Base-by-base conservation (phyloP, 208 protist genomes). In the Porcisia deanei region DNA sequence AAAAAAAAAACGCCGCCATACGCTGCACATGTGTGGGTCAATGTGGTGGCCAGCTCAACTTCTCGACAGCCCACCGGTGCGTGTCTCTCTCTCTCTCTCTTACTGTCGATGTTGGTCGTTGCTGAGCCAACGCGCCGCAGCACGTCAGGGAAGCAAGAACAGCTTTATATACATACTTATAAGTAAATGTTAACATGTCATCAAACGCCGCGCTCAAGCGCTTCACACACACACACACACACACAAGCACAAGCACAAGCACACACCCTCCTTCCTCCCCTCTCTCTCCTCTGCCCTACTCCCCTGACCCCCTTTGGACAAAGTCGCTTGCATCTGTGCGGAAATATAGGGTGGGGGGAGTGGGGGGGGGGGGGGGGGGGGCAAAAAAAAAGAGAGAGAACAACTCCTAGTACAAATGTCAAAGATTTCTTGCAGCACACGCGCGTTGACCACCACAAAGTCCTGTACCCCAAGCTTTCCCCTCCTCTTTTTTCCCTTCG, bases 401-500 rank as follows among this genome's bases (percentile, higher is more conserved):
- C 30, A 16, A 30, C 20, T 18, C 8, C 30, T 10, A 64, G 25
- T 37, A 64, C 30, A 41, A 25, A 43, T 37, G 16, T 18, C 25
- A 64, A 43, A 14, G 10, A 61, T 18, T n/a, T 9, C 12, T 37
- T 45, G 14, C 1, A 12, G 34, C 16, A 18, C 12, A 22, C 2
- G 14, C 14, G 16, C 37, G 8, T 37, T 41, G 16, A 43, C 34
- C 59, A 43, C 7, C 59, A 9, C 3, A 25, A 41, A 25, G 3
- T 7, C 12, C 25, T 39, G 22, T 16, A 22, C 25, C 2, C 2
- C 12, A 34, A 10, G 3, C 34, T 64, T n/a, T 10, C 10, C 39
- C 10, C 8, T 22, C 10, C 16, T 0, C 0, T 25, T 1, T 18
- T 7, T 7, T 18, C 59, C 0, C n/a, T 43, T 14, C 0, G 30